Base-by-base conservation (phyloP, 805 yeast genomes). In the Candida gorgasii region DNA sequence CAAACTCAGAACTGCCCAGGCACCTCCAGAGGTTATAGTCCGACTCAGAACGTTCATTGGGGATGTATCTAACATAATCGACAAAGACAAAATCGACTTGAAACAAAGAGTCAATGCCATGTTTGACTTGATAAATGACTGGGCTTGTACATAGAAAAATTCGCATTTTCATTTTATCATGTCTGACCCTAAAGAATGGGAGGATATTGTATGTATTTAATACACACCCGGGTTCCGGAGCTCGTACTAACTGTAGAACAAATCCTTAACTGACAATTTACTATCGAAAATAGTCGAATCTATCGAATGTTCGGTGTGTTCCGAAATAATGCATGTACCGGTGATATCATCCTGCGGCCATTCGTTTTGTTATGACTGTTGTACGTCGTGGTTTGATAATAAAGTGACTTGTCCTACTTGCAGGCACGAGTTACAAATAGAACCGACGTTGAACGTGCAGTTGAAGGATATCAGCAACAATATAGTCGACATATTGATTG, bases 371-470 rank as follows among this genome's bases (percentile, higher is more conserved):
- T 85, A 85, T 55, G 75, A 66, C 16, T 67, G 92, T 56, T 56
- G 84, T n/a, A 63, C 67, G 14, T 69, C 73, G 17, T 85, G 93
- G 92, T 75, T 84, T 35, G 65, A 65, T 12, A 72, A 65, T 31
- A 77, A 75, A 43, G 63, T 73, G 40, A 70, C 78, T n/a, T 85
- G 93, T 59, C 92, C 93, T 0, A 67, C 82, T 6, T 85, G 92
- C 52, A 69, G 92, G 19, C 57, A 59, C 7, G 67, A 67, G 2
- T 63, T 84, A 33, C 67, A 58, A 22, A 61, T 62, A 2, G 61
- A 67, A 8, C 92, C 92, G 1, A 61, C 71, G 5, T 51, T 79
- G 34, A 84, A 84, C 55, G 62, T 75, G 11, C 67, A 68, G 8
- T 47, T 85, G 32, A 76, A 77, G 44, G 78, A 76, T 33, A 57